Evolutionary conservation across 306 rosid species (phyloP).

Genomic region (Quercus alba): DNA sequence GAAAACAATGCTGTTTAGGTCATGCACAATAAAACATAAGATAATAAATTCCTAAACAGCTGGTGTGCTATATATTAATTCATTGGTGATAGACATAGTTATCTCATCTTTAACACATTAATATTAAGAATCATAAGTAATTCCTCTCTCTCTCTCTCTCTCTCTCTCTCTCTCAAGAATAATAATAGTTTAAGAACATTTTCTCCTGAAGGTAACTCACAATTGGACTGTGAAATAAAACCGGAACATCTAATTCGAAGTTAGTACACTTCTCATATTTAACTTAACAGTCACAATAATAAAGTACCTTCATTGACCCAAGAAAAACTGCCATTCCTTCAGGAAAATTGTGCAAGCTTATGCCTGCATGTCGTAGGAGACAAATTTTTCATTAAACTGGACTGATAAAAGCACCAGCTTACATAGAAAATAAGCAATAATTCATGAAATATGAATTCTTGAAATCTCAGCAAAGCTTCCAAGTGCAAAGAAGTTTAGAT

Average conservation of each 20-base stretch:
- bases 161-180: background rate
- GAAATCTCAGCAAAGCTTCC: background rate
- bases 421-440: background rate
- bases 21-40: background rate
- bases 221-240: background rate
- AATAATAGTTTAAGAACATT: background rate
- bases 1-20: background rate
- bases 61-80: background rate
- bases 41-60: background rate
- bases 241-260: background rate
- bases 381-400: background rate
- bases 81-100: background rate
- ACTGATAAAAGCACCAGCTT: background rate
- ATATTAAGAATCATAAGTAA: background rate
- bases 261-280: background rate
- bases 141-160: too few relatives aligned
- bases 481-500: too few relatives aligned
- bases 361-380: constrained; percentile 51
- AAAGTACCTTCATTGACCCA: constrained; percentile 87
- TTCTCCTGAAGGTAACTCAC: background rate
- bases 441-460: constrained; percentile 1
- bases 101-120: background rate
- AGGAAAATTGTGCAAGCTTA: constrained; percentile 97
- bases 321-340: constrained; percentile 99
- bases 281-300: background rate